Evolutionary conservation across 257 asterid genomes (phyloP).

Genomic region (Plantago major): DNA sequence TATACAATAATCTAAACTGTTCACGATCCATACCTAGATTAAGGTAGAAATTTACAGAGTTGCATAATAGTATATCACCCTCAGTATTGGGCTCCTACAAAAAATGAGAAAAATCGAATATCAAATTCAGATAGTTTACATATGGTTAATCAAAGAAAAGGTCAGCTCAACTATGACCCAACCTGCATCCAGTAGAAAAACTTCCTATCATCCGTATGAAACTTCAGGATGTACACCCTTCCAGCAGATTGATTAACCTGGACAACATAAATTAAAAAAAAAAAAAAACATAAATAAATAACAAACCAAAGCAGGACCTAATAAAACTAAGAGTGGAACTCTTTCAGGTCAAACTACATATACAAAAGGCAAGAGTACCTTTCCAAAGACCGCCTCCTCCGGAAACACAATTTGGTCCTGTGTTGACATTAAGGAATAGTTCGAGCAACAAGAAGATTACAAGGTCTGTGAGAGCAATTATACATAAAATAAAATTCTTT

Average conservation of each 20-base stretch:
- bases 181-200: constrained; percentile 99
- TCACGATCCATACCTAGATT: constrained; percentile 52
- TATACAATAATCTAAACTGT: neutral
- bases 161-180: constrained; percentile 10
- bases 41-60: constrained; percentile 70
- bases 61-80: constrained; percentile 57
- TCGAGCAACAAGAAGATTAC: constrained; percentile 14
- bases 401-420: constrained; percentile 96
- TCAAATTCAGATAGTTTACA: constrained; percentile 14
- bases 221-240: constrained; percentile 87
- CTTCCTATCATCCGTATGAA: constrained; percentile 82
- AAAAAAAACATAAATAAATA: neutral
- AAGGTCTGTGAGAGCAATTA: constrained; percentile 8
- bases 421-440: constrained; percentile 42
- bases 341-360: constrained; percentile 10
- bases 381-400: constrained; percentile 81
- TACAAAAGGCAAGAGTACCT: constrained; percentile 42
- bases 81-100: constrained; percentile 82
- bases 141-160: constrained; percentile 2
- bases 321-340: neutral
- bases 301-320: constrained; percentile 3
- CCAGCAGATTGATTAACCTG: constrained; percentile 90
- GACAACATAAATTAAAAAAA: constrained; percentile 19
- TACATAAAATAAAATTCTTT: constrained; percentile 10
- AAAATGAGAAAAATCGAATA: constrained; percentile 25